Base-by-base conservation (phyloP, 352 stramenopile genomes). In the Pythium aristosporum region DNA sequence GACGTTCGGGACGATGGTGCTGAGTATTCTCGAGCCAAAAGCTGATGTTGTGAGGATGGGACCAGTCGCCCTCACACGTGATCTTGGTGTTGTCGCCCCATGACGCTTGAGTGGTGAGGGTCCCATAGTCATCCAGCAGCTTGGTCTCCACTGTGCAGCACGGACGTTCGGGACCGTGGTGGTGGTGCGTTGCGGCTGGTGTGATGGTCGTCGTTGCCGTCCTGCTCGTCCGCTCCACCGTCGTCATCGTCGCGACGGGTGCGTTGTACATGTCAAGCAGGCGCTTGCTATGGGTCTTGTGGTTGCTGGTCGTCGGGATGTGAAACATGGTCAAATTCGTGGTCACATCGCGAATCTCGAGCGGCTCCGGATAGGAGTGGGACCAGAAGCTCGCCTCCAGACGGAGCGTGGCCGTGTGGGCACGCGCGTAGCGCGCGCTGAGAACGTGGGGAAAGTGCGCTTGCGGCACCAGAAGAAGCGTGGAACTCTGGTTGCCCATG, bases 181-280 rank as follows among this genome's bases (percentile, higher is more conserved):
- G 16, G 34, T 48, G 23, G 53, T 59, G 36, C 15, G 20, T 13
- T 0, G 57, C 12, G 1, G 57, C 15, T 15, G 46, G 25, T 8
- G 34, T 37, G 46, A 56, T 49, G 12, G 46, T 63, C 11, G 21
- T 63, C 20, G 57, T 50, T 39, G 34, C 11, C 3, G 53, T 15
- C 15, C 41, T 21, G 18, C 15, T n/a, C 5, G 15, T 21, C 6
- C 15, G 41, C 18, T 18, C 41, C 5, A n/a, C 5, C 8, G 53
- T 55, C 28, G 49, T 15, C 36, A 65, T 34, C 4, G 58, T 65
- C 25, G 58, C 58, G n/a, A 65, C 49, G 2, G 58, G 58, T 25
- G 46, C 49, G 48, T 65, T 65, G 39, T 65, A 65, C 58, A 58
- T 57, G n/a, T 65, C 58, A 15, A 65, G 25, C 25, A 65, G 28